These are phyloP conservation scores for Fomitopsis pinicola DNA, from an alignment of 1,284 basidiomycete genomes.

Conservation along the genomic window DNA sequence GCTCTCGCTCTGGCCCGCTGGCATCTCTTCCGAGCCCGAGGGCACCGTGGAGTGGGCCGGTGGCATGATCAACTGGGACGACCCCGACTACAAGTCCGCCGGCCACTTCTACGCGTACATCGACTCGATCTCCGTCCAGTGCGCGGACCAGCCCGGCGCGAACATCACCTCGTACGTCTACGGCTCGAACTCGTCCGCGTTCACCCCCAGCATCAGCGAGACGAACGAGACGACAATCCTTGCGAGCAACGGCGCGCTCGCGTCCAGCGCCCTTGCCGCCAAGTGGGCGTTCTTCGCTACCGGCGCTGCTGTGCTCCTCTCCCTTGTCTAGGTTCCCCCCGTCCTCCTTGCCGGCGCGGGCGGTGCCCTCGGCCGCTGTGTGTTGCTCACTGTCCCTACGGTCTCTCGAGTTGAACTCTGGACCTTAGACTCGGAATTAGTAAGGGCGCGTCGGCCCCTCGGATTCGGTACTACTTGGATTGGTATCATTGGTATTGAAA, in stretches of 20 bases:
- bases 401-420: not conserved
- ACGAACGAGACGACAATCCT: constrained; percentile 47
- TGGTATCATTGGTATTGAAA: not conserved
- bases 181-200: constrained; percentile 44
- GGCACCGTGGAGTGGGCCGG: constrained; percentile 79
- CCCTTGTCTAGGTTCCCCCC: not conserved
- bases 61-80: constrained; percentile 73
- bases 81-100: constrained; percentile 63
- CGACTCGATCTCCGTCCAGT: constrained; percentile 55
- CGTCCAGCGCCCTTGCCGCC: constrained; percentile 1
- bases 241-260: constrained; percentile 14
- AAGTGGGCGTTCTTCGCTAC: constrained; percentile 12
- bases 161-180: constrained; percentile 62
- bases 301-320: constrained; percentile 14
- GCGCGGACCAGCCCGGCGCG: constrained; percentile 33
- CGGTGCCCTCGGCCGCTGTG: not conserved
- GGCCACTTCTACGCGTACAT: constrained; percentile 61
- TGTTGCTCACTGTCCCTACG: not conserved
- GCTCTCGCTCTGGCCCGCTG: constrained; percentile 78
- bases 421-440: not conserved
- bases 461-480: not conserved
- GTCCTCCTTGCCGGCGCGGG: not conserved
- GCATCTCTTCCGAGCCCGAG: constrained; percentile 49
- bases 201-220: constrained; percentile 47
- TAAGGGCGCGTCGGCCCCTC: not conserved